Base-by-base conservation (phyloP, 495 filamentous ascomycete genomes). In the Aspergillus asperescens region DNA sequence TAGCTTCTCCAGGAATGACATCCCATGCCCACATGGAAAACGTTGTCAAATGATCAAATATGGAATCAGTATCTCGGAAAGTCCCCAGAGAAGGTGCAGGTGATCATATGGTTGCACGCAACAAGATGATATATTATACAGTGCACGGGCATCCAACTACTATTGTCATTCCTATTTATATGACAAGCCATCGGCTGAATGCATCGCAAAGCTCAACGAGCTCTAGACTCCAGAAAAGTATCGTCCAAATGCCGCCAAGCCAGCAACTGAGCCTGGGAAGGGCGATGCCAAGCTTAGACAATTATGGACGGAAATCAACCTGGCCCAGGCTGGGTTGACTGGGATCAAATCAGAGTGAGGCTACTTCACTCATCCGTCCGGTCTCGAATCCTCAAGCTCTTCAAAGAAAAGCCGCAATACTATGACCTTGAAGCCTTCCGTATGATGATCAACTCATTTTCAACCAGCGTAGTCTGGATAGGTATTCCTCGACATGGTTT, bases 331-430 rank as follows among this genome's bases (percentile, higher is more conserved):
- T 94, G 88, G 88, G 89, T 94, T 1, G 82, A 90, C 64, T 93
- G 87, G 87, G 75, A 78, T 8, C 87, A 90, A 62, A 85, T 95
- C 56, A 78, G 85, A n/a, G 86, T 91, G 9, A 80, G 87, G 8
- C 70, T 91, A 7, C 78, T 93, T 4, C 88, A 90, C 61, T 80
- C 85, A 1, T 79, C 81, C 5, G 86, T 90, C 7, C 80, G 88
- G 1, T 63, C 77, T 44, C 78, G 81, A 20, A 88, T 90, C 48
- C 60, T 86, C 56, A 75, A 70, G 23, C 77, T 90, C 16, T 71
- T 76, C 15, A 50, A 67, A 7, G 60, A 72, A 24, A 67, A 70
- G 12, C 81, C 84, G 0, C 70, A 70, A 8, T 90, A 90, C 66
- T 91, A 83, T 60, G 70, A 83, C 52, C 58, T 82, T 13, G 62